Percentiles rank a stretch among this genome's conserved stretches.
phyloP scores from a whole-genome alignment of 1,284 basidiomycete species.

The Ustilago sp. region DNA sequence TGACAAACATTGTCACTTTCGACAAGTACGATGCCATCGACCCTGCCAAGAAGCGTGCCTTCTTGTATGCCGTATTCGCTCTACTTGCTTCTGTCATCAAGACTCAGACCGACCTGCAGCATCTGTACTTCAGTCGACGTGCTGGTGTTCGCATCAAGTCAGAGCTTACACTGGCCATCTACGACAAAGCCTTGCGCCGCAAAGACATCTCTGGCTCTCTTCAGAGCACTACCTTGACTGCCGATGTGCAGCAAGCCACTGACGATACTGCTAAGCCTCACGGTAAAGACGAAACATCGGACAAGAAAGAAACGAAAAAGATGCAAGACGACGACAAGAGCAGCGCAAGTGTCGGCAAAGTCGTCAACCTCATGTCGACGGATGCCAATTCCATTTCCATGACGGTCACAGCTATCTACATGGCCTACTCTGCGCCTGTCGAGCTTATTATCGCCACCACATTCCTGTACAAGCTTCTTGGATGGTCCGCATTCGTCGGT shows the following conservation, averaged over 20 bases:
- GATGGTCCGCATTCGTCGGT: slow-evolving; percentile 53
- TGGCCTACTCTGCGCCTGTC: slow-evolving; percentile 41
- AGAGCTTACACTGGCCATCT: slow-evolving; percentile 84
- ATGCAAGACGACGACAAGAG: slow-evolving; percentile 23
- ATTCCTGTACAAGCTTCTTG: slow-evolving; percentile 57
- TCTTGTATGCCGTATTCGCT: slow-evolving; percentile 46
- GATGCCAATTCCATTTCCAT: slow-evolving; percentile 33
- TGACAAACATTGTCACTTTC: slow-evolving; percentile 4
- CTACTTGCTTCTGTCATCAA: slow-evolving; percentile 42
- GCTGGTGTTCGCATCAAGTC: slow-evolving; percentile 78
- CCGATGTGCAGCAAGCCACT: slow-evolving; percentile 71
- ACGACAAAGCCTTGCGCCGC: slow-evolving; percentile 87
- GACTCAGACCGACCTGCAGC: slow-evolving; percentile 75
- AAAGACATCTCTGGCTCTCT: slow-evolving; percentile 83
- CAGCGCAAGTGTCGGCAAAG: slow-evolving; percentile 43
- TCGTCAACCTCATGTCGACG: slow-evolving; percentile 47
- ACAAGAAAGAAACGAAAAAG: slow-evolving; percentile 8
- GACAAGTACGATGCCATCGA: slow-evolving; percentile 9
- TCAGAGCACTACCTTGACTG: slow-evolving; percentile 73
- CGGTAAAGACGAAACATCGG: not conserved
- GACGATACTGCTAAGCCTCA: slow-evolving; percentile 61
- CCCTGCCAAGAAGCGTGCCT: slow-evolving; percentile 36
- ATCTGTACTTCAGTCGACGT: slow-evolving; percentile 79
- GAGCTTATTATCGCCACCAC: slow-evolving; percentile 47
- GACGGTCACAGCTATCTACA: slow-evolving; percentile 25